phyloP scores from a whole-genome alignment of 805 yeast genomes.

The Clavispora santaluciae region DNA sequence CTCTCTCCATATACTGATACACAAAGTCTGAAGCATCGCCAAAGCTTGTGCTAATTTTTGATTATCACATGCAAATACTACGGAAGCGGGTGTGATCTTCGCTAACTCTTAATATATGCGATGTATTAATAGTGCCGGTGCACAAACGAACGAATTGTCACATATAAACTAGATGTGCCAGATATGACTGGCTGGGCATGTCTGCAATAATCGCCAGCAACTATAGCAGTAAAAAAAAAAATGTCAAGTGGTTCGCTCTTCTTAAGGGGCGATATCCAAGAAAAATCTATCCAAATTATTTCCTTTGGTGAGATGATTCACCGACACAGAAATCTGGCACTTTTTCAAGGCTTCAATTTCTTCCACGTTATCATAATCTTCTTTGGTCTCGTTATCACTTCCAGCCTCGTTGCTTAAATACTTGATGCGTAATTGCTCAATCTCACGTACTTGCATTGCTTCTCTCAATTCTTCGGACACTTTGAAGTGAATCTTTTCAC shows the following conservation, averaged over 20 bases:
- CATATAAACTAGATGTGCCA: no score
- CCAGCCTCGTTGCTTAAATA: not conserved
- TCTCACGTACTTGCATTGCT: not conserved
- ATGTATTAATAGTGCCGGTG: not conserved
- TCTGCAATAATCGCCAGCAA: not conserved
- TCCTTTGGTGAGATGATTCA: slow-evolving; percentile 6
- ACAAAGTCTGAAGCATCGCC: no score
- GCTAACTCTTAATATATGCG: not conserved
- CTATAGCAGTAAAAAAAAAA: not conserved
- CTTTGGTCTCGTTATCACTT: slow-evolving; percentile 1
- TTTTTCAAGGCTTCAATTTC: slow-evolving; percentile 6
- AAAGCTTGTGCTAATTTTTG: no score
- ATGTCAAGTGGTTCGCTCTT: not conserved
- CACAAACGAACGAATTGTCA: not conserved
- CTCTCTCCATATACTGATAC: no score
- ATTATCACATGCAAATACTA: no score
- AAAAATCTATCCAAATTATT: slow-evolving; percentile 2
- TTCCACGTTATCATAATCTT: slow-evolving; percentile 1
- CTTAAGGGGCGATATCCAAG: not conserved
- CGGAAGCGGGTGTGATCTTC: no score
- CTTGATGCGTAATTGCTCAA: slow-evolving; percentile 4
- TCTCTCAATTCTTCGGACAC: slow-evolving; percentile 5
- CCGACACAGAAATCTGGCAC: slow-evolving; percentile 11
- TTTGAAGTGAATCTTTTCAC: slow-evolving; percentile 3
- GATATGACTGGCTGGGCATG: no score